Evolutionary conservation across 768 basidiomycete species (phyloP).

Genomic region (Suillus brevipes): DNA sequence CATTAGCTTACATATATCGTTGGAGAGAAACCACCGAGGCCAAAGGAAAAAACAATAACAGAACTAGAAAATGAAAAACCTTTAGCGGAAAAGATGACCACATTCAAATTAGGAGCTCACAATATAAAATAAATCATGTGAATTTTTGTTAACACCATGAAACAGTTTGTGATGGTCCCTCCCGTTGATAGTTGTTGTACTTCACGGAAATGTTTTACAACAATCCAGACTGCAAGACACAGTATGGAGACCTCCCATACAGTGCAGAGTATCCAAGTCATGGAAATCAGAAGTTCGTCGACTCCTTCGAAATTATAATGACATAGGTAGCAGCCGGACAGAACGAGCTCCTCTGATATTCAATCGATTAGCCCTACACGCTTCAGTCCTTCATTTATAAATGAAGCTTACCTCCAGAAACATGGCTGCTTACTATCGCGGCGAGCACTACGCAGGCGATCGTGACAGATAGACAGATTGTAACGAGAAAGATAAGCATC

Average conservation of each 20-base stretch:
- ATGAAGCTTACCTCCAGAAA: background rate
- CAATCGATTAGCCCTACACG: background rate
- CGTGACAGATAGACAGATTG: background rate
- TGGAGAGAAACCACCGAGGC: background rate
- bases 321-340: background rate
- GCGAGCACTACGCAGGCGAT: background rate
- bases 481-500: conserved; percentile 1
- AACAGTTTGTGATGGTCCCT: background rate
- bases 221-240: conserved; percentile 1
- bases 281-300: background rate
- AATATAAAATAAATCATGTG: background rate
- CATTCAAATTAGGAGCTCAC: background rate
- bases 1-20: background rate
- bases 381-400: background rate
- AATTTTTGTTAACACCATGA: background rate
- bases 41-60: background rate
- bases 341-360: background rate
- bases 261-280: background rate
- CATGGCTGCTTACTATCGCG: background rate
- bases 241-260: background rate
- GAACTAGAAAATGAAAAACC: background rate
- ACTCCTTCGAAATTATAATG: background rate
- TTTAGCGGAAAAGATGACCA: background rate
- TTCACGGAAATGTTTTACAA: conserved; percentile 3
- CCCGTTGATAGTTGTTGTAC: background rate